Conservation (phyloP, 768 basidiomycete genomes). For the Lentinus brumalis region DNA sequence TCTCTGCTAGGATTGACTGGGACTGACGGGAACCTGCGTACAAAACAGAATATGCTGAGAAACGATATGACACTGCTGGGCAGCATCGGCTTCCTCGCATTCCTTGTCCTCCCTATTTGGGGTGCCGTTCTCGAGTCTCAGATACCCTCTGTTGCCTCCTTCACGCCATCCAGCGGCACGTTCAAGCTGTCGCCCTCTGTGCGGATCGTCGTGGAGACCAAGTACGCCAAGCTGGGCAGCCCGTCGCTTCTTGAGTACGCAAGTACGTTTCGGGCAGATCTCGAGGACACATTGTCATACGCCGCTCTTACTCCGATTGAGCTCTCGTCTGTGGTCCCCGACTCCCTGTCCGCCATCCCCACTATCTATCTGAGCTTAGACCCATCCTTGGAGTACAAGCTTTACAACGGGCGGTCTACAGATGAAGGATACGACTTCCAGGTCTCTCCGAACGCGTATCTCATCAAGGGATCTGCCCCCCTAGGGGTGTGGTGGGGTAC, state of each 20-base stretch:
- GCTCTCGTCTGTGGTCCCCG: constrained; percentile 14
- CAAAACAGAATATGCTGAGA: too few relatives aligned
- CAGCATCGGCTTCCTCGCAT: too few relatives aligned
- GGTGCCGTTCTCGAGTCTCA: constrained; percentile 30
- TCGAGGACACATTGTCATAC: constrained; percentile 35
- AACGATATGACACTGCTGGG: too few relatives aligned
- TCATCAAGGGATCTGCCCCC: constrained; percentile 35
- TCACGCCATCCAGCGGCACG: constrained; percentile 25
- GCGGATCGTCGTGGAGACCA: constrained; percentile 39
- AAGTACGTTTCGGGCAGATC: constrained; percentile 38
- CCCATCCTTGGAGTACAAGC: constrained; percentile 28
- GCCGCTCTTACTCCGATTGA: constrained; percentile 24
- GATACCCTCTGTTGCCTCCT: constrained; percentile 41
- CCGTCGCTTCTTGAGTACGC: constrained; percentile 40
- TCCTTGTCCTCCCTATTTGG: not conserved
- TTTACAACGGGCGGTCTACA: constrained; percentile 40
- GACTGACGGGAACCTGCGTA: too few relatives aligned
- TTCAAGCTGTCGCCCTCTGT: constrained; percentile 36
- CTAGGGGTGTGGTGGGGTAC: constrained; percentile 49
- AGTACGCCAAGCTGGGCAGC: constrained; percentile 25
- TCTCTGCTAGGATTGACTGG: too few relatives aligned
- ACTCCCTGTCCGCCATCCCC: constrained; percentile 10
- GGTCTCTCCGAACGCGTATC: constrained; percentile 31
- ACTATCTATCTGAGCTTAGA: constrained; percentile 36
- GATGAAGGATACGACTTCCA: constrained; percentile 43